Evolutionary conservation across 2,329 filamentous ascomycete species (phyloP), one percentile per base, ranked within the genome.

Genomic region (Xylaria sp.): DNA sequence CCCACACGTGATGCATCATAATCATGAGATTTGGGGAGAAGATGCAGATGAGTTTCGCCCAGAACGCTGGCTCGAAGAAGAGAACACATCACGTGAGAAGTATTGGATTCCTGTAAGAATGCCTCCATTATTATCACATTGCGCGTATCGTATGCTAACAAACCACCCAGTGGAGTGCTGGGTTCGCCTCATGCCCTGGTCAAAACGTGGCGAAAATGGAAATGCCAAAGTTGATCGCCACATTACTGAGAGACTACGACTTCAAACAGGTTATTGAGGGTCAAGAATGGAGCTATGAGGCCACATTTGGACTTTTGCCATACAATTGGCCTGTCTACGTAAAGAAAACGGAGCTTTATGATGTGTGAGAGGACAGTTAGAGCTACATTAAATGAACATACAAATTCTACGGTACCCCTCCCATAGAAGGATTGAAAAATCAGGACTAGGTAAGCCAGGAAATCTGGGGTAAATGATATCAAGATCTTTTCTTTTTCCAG

Each of bases 181-280:
- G 66, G 25, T 60, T 61, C 18, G 62, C 58, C 2, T 57, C 68
- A 0, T 73, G 72, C n/a, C 66, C 65, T 0, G 71, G 72, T 3
- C 72, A 73, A 65, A 69, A 73, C 4, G 56, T 73, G 13, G 71
- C 69, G 0, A 64, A 63, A n/a, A 67, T 73, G 23, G 72, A 73
- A 61, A 41, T 73, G 51, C 69, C 68, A 25, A 73, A 73, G 56
- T 63, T 73, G 48, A 31, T 70, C 20, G 66, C 72, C 1, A 73
- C 72, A 1, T 62, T 73, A 20, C 61, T 72, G 10, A 66, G 72
- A 10, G 68, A 71, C 41, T 73, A 72, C 31, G 63, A 72, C 10
- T 68, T 73, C 25, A 39, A 33, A 18, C 71, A 72, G 23, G 71
- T 71, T 46, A 62, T 70, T 39, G 33, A 67, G 25, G 56, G 60